These are phyloP conservation scores for Lenwebbia sp. DNA, from an alignment of 345 rosid genomes.

Conservation along the genomic window DNA sequence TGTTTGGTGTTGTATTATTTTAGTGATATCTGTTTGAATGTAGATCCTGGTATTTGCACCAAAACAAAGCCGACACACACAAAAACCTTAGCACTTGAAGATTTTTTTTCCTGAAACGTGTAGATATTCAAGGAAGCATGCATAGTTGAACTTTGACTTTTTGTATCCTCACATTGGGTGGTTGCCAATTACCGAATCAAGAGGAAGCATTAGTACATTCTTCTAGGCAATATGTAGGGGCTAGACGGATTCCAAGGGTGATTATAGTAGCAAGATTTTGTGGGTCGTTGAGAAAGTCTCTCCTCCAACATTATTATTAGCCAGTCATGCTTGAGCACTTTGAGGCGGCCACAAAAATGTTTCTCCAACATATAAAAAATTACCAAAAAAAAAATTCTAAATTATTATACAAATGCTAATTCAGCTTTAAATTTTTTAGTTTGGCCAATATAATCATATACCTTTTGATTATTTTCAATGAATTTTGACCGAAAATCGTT, in stretches of 20 bases:
- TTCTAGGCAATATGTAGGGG: neutral
- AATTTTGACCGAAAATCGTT: rapidly evolving
- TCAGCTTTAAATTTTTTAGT: too few species aligned
- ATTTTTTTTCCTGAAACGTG: neutral
- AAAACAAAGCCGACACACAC: neutral
- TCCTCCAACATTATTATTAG: neutral
- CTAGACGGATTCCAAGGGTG: neutral
- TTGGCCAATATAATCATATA: neutral
- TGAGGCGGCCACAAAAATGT: neutral
- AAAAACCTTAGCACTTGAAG: neutral
- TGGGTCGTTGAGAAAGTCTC: neutral
- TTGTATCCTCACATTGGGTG: neutral
- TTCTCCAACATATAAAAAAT: neutral
- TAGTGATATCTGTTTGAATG: neutral
- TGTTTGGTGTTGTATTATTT: neutral
- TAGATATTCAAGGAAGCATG: neutral
- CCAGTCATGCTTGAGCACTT: neutral
- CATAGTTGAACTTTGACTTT: neutral
- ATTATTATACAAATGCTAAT: too few species aligned
- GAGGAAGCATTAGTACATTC: neutral
- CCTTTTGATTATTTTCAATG: neutral
- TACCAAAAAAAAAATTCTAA: neutral
- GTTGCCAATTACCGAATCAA: neutral
- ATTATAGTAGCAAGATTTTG: neutral
- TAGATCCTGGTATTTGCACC: neutral